Base-by-base conservation (phyloP, 2,329 filamentous ascomycete species). In the Orbilia blumenaviensis region DNA sequence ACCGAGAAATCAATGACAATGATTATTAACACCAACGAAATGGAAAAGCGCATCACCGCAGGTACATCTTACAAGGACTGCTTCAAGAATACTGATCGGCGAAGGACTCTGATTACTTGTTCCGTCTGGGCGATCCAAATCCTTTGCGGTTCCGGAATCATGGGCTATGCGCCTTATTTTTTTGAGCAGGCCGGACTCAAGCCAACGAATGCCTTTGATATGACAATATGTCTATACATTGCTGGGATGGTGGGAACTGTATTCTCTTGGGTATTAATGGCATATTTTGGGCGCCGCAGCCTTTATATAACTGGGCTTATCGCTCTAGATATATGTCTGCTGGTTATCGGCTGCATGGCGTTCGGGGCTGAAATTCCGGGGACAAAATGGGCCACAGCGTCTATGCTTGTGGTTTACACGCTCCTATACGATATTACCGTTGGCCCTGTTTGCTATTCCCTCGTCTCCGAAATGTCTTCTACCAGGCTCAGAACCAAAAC, bases 101-200 rank as follows among this genome's bases (percentile, higher is more conserved):
- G 86, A n/a, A 83, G 87, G 16, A 87, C 86, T 5, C 86, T 87
- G 83, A 88, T 90, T 78, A 88, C 89, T 2, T 89, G 87, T 83
- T 87, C 88, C 85, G 85, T 86, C 46, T 89, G 87, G 87, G 87
- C 87, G 4, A 89, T 89, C 68, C 88, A 89, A 81, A 89, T 88
- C 80, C 83, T 89, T 8, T 88, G 86, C 80, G 88, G 88, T 77
- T 89, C 89, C 81, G 87, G 86, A 4, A 89, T 90, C 78, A 89
- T 87, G 81, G 89, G 89, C 81, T 90, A 89, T 81, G 89, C 88
- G 41, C 89, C 88, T 29, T 88, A 88, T 81, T 90, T 90, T 81
- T 84, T 89, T 32, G 85, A 86, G 80, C 87, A 89, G 79, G 88
- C 88, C 36, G 88, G 88, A 7, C 84, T 90, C 14, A 82, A 84